Conservation (phyloP, 2,329 filamentous ascomycete genomes). For the Fonsecaea erecta region DNA sequence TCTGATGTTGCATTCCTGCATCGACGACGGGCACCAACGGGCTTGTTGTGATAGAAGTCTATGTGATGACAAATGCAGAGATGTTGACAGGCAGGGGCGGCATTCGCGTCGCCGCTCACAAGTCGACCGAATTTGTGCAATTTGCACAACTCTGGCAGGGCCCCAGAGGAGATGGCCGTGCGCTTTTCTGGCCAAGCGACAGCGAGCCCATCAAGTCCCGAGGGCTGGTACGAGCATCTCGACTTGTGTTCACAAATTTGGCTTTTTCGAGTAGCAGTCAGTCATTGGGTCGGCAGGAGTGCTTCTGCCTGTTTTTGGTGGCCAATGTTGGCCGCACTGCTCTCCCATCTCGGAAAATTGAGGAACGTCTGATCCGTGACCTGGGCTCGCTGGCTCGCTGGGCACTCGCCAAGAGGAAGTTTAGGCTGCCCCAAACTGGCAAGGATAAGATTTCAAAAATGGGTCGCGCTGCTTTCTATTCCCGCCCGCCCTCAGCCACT, state of each 20-base stretch:
- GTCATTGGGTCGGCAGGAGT: background rate
- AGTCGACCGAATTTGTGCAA: slow-evolving; percentile 4
- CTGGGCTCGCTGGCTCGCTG: too few species aligned
- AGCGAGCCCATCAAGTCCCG: background rate
- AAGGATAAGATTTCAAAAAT: background rate
- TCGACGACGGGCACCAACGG: background rate
- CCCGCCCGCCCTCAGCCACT: background rate
- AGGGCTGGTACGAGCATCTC: background rate
- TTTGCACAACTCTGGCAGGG: slow-evolving; percentile 12
- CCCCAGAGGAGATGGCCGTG: background rate
- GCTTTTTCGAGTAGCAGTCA: slow-evolving; percentile 8
- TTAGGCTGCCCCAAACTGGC: background rate
- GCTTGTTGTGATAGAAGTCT: slow-evolving; percentile 1
- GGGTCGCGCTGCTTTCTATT: slow-evolving; percentile 4
- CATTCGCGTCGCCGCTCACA: background rate
- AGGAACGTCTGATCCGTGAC: background rate
- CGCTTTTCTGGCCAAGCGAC: background rate
- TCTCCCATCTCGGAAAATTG: slow-evolving; percentile 1
- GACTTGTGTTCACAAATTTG: background rate
- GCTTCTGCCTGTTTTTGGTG: slow-evolving; percentile 13
- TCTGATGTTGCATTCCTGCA: background rate
- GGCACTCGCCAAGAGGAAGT: background rate
- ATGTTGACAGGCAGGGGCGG: background rate
- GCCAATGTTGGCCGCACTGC: background rate
- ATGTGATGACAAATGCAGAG: slow-evolving; percentile 15